A percentile compares a stretch with the other conserved stretches of the same genome.
Conservation (phyloP, 2,329 filamentous ascomycete species). For the Phialemonium atrogriseum region DNA sequence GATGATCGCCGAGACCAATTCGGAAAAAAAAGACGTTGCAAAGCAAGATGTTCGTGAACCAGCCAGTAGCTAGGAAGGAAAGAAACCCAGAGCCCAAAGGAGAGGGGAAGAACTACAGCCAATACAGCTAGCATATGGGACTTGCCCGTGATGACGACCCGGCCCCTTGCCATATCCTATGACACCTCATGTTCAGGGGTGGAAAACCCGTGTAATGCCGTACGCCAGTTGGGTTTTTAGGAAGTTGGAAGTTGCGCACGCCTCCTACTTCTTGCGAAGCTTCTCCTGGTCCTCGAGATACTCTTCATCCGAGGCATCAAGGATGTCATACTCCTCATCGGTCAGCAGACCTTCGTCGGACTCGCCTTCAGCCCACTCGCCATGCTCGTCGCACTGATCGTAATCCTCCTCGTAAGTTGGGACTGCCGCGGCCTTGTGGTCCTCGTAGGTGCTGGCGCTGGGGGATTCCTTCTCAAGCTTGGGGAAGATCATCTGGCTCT, state of each 20-base stretch:
- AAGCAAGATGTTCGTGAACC: no score
- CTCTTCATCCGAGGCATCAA: conserved; percentile 91
- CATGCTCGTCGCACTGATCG: conserved; percentile 44
- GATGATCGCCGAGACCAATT: no score
- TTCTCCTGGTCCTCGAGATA: conserved; percentile 49
- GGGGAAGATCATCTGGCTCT: conserved; percentile 89
- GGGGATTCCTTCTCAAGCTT: conserved; percentile 93
- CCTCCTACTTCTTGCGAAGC: conserved; percentile 26
- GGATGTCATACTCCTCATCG: conserved; percentile 95
- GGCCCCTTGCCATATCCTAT: no score
- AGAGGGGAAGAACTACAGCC: no score
- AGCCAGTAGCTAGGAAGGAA: no score
- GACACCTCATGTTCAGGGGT: no score
- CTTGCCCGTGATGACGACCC: no score
- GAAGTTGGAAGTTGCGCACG: no score
- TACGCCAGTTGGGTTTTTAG: neutral
- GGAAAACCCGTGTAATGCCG: no score
- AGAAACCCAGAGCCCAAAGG: no score
- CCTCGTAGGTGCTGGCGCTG: conserved; percentile 66
- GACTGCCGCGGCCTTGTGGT: conserved; percentile 32
- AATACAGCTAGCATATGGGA: no score
- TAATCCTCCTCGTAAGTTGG: conserved; percentile 37
- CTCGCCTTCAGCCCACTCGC: conserved; percentile 53
- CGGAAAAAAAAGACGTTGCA: no score
- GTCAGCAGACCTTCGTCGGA: conserved; percentile 77